Evolutionary conservation across 192 early-diverging fungal species (phyloP), one percentile per base, ranked within the genome.

Genomic region (Physocladia obscura): DNA sequence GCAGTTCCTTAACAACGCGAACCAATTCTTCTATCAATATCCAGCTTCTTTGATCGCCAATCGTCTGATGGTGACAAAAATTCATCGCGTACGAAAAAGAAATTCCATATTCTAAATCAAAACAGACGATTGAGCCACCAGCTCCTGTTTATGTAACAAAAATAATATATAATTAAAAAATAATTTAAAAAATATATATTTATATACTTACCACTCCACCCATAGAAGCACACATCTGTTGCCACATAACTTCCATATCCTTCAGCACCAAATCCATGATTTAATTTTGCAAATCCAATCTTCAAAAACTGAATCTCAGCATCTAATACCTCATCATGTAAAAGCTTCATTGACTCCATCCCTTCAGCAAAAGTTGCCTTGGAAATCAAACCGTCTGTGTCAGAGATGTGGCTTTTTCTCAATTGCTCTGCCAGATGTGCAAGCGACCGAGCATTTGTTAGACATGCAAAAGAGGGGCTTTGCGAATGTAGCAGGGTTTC

Each of bases 71-170:
- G 15, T 77, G 77, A 37, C 79, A 75, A 0, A 80, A 76, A 52
- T 89, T 90, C 69, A 80, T 82, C n/a, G 79, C 77, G 56, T 89
- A 91, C 0, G 79, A 69, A 30, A 91, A 87, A 0, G 80, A 78
- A 37, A 89, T 74, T 30, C 76, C 74, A 15, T 81, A 76, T 29
- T 87, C 80, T 1, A 56, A 73, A 56, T 87, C 87, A 76, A 82
- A 90, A 11, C 32, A 32, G 13, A 67, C 71, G 11, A 73, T n/a
- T 21, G 76, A 79, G 0, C 89, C 89, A 6, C 89, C 88, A 2
- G 81, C 81, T 2, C 89, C 89, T 44, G n/a, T 13, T 13, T n/a
- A n/a, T 13, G n/a, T 44, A 8, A 44, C 40, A n/a, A n/a, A n/a
- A n/a, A 44, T 44, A 8, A 8, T 44, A n/a, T 44, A 44, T 13